Conservation (phyloP, 768 basidiomycete genomes). For the Suillus variegatus region DNA sequence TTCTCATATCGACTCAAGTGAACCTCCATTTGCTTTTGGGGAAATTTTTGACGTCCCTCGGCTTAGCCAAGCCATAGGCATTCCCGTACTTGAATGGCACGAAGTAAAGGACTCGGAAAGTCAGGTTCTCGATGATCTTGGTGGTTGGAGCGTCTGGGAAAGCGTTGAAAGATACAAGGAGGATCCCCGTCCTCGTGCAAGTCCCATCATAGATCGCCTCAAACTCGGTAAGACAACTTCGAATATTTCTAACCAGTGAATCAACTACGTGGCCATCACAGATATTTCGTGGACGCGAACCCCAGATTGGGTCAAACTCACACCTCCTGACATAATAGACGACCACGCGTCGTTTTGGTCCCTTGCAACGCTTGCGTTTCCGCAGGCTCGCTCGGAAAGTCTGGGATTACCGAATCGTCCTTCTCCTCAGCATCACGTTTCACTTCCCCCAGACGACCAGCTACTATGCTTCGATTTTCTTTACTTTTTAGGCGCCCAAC, state of each 20-base stretch:
- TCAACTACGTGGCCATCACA: constrained; percentile 40
- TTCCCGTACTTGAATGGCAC: constrained; percentile 62
- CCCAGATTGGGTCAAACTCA: constrained; percentile 24
- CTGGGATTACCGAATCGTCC: constrained; percentile 11
- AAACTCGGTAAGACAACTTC: constrained; percentile 12
- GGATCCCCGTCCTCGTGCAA: constrained; percentile 17
- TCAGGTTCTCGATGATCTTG: constrained; percentile 30
- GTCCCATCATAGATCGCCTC: constrained; percentile 2
- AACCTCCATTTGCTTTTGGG: constrained; percentile 55
- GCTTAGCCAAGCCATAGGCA: constrained; percentile 43
- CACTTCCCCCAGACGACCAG: constrained; percentile 24
- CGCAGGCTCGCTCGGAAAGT: constrained; percentile 15
- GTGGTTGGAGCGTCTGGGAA: constrained; percentile 25
- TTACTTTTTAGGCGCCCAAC: constrained; percentile 34
- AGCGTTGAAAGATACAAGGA: constrained; percentile 15
- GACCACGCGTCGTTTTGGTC: constrained; percentile 26
- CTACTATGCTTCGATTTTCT: constrained; percentile 28
- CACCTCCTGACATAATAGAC: constrained; percentile 17
- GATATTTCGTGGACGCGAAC: constrained; percentile 29
- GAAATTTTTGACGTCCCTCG: constrained; percentile 62
- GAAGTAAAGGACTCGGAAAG: constrained; percentile 55
- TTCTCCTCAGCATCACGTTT: constrained; percentile 20
- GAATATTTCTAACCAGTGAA: constrained; percentile 25
- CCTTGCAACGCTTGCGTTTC: constrained; percentile 25
- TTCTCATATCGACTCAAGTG: constrained; percentile 51